Base-by-base conservation (phyloP, 2,329 filamentous ascomycete genomes). In the Nemania bipapillata region DNA sequence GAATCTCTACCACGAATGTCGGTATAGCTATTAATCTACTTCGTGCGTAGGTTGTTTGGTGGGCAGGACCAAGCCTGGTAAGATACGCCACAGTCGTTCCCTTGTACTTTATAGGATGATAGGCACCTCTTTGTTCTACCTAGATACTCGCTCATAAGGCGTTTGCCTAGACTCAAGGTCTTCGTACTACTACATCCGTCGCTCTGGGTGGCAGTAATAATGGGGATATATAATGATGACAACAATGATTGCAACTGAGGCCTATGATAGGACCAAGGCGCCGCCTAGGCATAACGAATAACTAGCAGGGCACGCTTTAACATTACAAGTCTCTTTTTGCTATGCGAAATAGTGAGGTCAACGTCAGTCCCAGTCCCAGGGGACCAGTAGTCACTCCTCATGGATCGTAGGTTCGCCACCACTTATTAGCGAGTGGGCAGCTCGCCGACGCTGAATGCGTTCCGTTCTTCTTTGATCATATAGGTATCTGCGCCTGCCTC, bases 391-490 rank as follows among this genome's bases (percentile, higher is more conserved):
- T 30, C 63, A 54, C 26, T 70, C 35, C 32, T 26, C 53, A 50
- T 20, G 4, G 5, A 26, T 37, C 4, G 32, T 50, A 24, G 20
- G 15, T 49, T 62, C 63, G 30, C 28, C 52, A 50, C 59, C 22
- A 56, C 50, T 58, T 30, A 53, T 58, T 30, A 53, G 50, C 24
- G 40, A 69, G 35, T 61, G 52, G 68, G 52, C 54, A 45, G 57
- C 61, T 24, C 60, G 55, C 26, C 20, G 70, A 26, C 54, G 57
- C 37, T 20, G 54, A 60, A 50, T 47, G 49, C 30, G 57, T 61
- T 57, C 60, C 54, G 66, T 65, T 66, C 61, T 71, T 40, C 52
- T 63, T 28, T 60, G 28, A 60, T 69, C 69, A 54, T 70, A 71
- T 11, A 74, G 63, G 28, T 70, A 71, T 57, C 70, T 58, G 57